Percentiles rank a stretch among this genome's conserved stretches.
These are phyloP conservation scores for Limonium bicolor DNA, from an alignment of 148 eudicot species.

Conservation along the genomic window DNA sequence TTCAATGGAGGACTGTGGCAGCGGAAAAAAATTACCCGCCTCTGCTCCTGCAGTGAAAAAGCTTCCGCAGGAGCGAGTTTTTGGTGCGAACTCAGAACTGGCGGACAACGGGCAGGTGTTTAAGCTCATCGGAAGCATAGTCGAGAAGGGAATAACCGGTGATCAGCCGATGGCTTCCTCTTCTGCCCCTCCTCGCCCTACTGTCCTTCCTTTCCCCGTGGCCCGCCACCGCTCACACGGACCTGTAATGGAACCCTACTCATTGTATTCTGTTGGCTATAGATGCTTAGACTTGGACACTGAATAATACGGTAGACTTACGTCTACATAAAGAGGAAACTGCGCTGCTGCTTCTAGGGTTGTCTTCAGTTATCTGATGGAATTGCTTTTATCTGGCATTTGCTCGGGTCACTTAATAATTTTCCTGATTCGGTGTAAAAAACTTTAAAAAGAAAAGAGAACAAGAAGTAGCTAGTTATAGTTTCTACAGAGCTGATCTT, in stretches of 20 bases:
- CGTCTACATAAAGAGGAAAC: too few species aligned
- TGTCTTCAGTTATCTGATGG: too few species aligned
- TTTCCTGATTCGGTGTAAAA: too few species aligned
- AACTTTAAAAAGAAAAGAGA: too few species aligned
- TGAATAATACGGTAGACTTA: too few species aligned
- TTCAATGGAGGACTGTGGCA: slow-evolving; percentile 15
- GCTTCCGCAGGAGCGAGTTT: slow-evolving; percentile 10
- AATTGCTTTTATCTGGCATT: too few species aligned
- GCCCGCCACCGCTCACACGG: slow-evolving; percentile 92
- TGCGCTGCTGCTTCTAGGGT: too few species aligned
- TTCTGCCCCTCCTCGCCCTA: slow-evolving; percentile 34
- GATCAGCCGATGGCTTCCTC: slow-evolving; percentile 15
- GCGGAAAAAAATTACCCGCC: slow-evolving; percentile 10
- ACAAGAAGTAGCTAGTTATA: too few species aligned
- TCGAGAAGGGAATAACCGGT: slow-evolving; percentile 49
- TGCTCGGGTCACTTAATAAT: too few species aligned
- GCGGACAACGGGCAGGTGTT: slow-evolving; percentile 20
- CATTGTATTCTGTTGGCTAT: not conserved
- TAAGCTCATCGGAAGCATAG: slow-evolving; percentile 46
- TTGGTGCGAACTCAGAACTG: slow-evolving; percentile 15
- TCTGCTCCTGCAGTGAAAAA: slow-evolving; percentile 6
- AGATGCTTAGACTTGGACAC: too few species aligned
- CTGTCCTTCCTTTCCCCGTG: slow-evolving; percentile 76
- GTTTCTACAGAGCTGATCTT: too few species aligned
- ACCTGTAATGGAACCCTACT: slow-evolving; percentile 29